Base-by-base conservation (phyloP, 345 rosid genomes). In the Pistacia atlantica region DNA sequence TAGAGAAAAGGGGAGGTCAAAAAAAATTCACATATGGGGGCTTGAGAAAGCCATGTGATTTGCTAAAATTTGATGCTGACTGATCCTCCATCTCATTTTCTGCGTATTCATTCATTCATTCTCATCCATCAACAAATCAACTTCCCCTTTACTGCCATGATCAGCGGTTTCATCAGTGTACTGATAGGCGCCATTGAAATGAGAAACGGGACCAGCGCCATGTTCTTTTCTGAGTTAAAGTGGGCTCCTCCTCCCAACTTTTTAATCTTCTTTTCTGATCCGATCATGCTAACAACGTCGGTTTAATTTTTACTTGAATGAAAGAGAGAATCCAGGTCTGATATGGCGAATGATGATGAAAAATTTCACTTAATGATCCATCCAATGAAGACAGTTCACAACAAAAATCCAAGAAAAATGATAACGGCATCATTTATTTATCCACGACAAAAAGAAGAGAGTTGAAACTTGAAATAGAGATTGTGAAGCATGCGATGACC, bases 31-130 rank as follows among this genome's bases (percentile, higher is more conserved):
- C 78, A 55, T 12, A 57, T 55, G 14, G 35, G 14, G 77, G 6
- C 49, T 67, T 67, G 31, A 59, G 67, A 73, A 58, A 18, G 58
- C 73, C 78, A 76, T 76, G 79, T 76, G 79, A 67, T 33, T 25
- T 3, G 33, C 49, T 56, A 17, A 42, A 17, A 4, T 31, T 45
- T 57, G 78, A 75, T 66, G 58, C 64, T 28, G 78, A 67, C 59
- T 16, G 48, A 0, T 58, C 70, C 33, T 31, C 33, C 33, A 31
- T 31, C 42, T 20, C 11, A 14, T 4, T 48, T 8, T 12, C 12
- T 11, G 20, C 49, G 31, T 16, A 52, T 52, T 46, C 3, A 52
- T 51, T 46, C 3, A 52, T 51, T 22, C 28, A 20, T 68, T 49
- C 37, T 69, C 37, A 7, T 67, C 57, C 4, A 49, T 67, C 31